Conservation (phyloP, 176 grass and related monocot genomes). For the Elaeis guineensis region DNA sequence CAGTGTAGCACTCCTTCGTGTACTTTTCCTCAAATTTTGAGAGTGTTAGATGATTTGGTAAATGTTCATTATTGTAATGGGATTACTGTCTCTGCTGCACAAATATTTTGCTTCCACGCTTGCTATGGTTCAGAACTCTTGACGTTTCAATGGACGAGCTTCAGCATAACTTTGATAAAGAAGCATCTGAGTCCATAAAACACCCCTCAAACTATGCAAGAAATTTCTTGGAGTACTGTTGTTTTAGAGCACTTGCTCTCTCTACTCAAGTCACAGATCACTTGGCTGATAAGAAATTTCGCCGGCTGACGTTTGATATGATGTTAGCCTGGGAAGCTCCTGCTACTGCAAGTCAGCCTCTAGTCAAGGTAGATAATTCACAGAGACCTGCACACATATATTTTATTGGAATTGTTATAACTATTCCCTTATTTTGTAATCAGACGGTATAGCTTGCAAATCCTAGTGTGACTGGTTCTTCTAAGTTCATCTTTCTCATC, state of each 20-base stretch:
- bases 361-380: slow-evolving; percentile 36
- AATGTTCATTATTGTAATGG: too few relatives aligned
- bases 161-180: slow-evolving; percentile 63
- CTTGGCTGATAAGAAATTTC: slow-evolving; percentile 65
- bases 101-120: too few relatives aligned
- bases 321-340: slow-evolving; percentile 95
- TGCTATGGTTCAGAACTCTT: slow-evolving; percentile 38
- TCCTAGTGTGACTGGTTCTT: not conserved
- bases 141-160: slow-evolving; percentile 51
- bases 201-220: slow-evolving; percentile 51
- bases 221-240: slow-evolving; percentile 91
- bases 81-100: too few relatives aligned
- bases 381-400: too few relatives aligned
- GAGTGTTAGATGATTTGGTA: too few relatives aligned
- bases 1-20: too few relatives aligned
- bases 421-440: too few relatives aligned
- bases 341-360: slow-evolving; percentile 47
- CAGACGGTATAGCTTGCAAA: too few relatives aligned
- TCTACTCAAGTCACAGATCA: slow-evolving; percentile 56
- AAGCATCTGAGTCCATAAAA: slow-evolving; percentile 72
- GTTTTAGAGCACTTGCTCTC: slow-evolving; percentile 75
- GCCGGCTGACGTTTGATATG: slow-evolving; percentile 82
- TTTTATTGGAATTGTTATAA: too few relatives aligned
- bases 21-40: too few relatives aligned
- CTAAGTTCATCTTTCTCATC: not conserved